A percentile compares a stretch with the other conserved stretches of the same genome.
These are phyloP conservation scores for Bisporella sp. DNA, from an alignment of 2,329 filamentous ascomycete species.

Conservation along the genomic window DNA sequence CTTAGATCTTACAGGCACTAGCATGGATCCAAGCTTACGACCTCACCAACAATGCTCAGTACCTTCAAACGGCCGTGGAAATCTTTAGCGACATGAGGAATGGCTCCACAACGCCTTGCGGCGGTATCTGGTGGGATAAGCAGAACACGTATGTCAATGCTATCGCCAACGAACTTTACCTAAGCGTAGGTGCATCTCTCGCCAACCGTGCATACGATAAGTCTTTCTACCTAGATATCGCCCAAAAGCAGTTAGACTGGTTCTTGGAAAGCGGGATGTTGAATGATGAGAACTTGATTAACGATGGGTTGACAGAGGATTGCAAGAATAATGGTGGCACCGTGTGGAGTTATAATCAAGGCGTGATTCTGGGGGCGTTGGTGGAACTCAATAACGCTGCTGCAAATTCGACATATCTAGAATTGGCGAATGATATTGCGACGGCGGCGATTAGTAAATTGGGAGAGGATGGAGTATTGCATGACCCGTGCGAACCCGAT, in stretches of 20 bases:
- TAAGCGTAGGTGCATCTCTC: conserved; percentile 46
- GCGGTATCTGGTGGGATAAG: conserved; percentile 39
- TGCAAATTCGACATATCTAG: conserved; percentile 32
- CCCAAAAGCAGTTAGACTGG: conserved; percentile 42
- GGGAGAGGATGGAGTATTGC: conserved; percentile 41
- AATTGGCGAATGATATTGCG: conserved; percentile 44
- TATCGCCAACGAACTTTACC: conserved; percentile 50
- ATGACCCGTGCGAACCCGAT: conserved; percentile 43
- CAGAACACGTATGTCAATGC: conserved; percentile 44
- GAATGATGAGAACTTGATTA: conserved; percentile 40
- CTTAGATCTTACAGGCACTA: no score
- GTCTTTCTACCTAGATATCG: conserved; percentile 49
- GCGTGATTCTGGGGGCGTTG: conserved; percentile 51
- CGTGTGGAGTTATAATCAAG: conserved; percentile 52
- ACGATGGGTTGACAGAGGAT: conserved; percentile 47
- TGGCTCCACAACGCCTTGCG: not conserved
- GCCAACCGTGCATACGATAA: conserved; percentile 46
- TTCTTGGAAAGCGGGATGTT: conserved; percentile 42
- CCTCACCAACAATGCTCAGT: conserved; percentile 41
- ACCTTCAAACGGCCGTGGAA: conserved; percentile 43
- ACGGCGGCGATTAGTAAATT: conserved; percentile 40
- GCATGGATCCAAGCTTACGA: conserved; percentile 49
- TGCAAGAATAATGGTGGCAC: conserved; percentile 35
- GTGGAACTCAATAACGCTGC: conserved; percentile 45
- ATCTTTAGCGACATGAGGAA: conserved; percentile 50